Evolutionary conservation across 108 stramenopile genomes (phyloP).

Genomic region (Cylindrotheca closterium): DNA sequence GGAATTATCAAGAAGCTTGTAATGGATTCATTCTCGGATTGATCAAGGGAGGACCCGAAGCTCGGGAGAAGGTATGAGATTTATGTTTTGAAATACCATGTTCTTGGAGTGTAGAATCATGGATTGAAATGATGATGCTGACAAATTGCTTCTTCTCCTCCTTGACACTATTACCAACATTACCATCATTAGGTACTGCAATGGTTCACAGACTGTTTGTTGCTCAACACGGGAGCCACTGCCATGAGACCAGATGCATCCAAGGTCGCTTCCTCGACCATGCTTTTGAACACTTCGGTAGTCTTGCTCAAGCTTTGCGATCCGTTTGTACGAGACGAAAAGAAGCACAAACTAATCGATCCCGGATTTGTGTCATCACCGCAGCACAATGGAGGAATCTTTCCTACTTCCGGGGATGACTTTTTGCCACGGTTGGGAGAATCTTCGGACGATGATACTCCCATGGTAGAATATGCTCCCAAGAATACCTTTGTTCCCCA

Average conservation of each 20-base stretch:
- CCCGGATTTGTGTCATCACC: slow-evolving; percentile 68
- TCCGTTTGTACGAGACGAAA: slow-evolving; percentile 65
- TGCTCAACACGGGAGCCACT: slow-evolving; percentile 73
- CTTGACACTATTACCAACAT: no score
- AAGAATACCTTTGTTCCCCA: slow-evolving; percentile 86
- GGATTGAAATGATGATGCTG: no score
- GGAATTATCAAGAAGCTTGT: slow-evolving; percentile 62
- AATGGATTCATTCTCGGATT: slow-evolving; percentile 63
- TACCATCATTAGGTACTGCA: slow-evolving; percentile 30
- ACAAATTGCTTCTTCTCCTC: no score
- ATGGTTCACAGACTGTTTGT: slow-evolving; percentile 80
- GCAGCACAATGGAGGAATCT: slow-evolving; percentile 65
- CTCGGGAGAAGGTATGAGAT: slow-evolving; percentile 36
- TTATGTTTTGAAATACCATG: slow-evolving; percentile 1
- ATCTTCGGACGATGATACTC: slow-evolving; percentile 8
- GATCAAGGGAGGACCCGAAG: slow-evolving; percentile 66
- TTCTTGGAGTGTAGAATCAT: no score
- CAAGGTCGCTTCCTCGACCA: slow-evolving; percentile 63
- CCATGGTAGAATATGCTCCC: slow-evolving; percentile 46
- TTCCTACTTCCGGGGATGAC: slow-evolving; percentile 64
- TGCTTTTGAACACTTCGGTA: slow-evolving; percentile 65
- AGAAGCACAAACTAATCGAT: slow-evolving; percentile 66
- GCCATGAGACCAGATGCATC: slow-evolving; percentile 69
- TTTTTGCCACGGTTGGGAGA: slow-evolving; percentile 75
- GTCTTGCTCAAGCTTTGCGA: slow-evolving; percentile 78